These are phyloP conservation scores for Amphibolis antarctica DNA, from an alignment of 106 monocot species.

Conservation along the genomic window DNA sequence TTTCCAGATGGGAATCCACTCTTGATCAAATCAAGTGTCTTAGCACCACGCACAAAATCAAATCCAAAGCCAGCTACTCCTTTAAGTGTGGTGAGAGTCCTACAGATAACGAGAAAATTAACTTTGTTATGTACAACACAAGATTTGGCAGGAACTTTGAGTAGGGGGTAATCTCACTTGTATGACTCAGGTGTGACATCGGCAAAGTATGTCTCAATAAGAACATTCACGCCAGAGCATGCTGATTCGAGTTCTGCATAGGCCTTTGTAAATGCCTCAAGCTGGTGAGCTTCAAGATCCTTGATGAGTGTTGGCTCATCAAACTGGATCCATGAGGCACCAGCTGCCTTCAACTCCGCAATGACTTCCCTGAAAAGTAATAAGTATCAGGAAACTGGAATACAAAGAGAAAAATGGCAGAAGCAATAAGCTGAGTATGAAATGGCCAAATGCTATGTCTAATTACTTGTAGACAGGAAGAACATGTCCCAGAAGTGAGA, in stretches of 20 bases:
- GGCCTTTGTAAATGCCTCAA: conserved; percentile 67
- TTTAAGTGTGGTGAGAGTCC: conserved; percentile 43
- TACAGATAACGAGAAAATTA: conserved; percentile 5
- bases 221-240: conserved; percentile 57
- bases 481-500: conserved; percentile 49
- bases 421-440: background rate
- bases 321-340: conserved; percentile 90
- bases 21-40: conserved; percentile 56
- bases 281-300: conserved; percentile 55
- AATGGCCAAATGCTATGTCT: background rate
- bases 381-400: background rate
- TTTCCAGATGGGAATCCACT: conserved; percentile 51
- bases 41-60: conserved; percentile 58
- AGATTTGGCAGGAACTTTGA: background rate
- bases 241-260: conserved; percentile 62
- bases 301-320: conserved; percentile 74
- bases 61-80: conserved; percentile 46
- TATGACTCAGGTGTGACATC: conserved; percentile 70
- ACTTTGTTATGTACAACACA: background rate
- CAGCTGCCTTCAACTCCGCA: conserved; percentile 72
- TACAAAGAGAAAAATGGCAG: background rate
- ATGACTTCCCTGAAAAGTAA: conserved; percentile 51
- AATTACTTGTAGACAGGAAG: conserved; percentile 74
- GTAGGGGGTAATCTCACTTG: conserved; percentile 38
- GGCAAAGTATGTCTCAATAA: conserved; percentile 86